Conservation (phyloP, 768 basidiomycete species). For the Calocera viscosa region DNA sequence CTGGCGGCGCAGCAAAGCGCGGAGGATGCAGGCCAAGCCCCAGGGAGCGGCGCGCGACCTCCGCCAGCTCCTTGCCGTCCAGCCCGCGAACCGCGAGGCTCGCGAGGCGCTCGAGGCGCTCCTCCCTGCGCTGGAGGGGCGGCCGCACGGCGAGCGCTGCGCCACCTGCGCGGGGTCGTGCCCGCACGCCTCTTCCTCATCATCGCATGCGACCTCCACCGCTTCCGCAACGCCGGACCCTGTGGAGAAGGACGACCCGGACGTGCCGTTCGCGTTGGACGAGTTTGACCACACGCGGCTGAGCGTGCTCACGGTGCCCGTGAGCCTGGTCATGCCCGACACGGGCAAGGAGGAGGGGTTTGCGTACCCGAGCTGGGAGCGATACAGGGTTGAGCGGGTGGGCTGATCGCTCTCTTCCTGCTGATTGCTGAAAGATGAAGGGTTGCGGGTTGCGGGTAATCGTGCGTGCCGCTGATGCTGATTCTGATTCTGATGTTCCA, state of each 20-base stretch:
- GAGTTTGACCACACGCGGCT: conserved; percentile 42
- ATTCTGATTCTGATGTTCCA: too few species aligned
- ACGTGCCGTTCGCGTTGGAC: conserved; percentile 42
- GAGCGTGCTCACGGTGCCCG: conserved; percentile 39
- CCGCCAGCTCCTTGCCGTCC: conserved; percentile 45
- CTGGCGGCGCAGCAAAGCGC: conserved; percentile 55
- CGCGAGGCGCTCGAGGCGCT: conserved; percentile 41
- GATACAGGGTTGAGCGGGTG: conserved; percentile 29
- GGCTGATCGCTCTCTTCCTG: background rate
- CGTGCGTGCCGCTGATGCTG: too few species aligned
- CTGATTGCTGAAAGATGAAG: too few species aligned
- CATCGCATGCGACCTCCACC: conserved; percentile 19
- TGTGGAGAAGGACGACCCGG: conserved; percentile 34
- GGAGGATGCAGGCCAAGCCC: conserved; percentile 43
- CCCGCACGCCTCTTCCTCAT: conserved; percentile 12
- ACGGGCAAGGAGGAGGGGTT: conserved; percentile 35
- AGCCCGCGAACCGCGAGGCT: conserved; percentile 54
- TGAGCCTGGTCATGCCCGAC: conserved; percentile 31
- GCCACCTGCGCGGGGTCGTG: background rate
- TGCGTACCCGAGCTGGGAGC: conserved; percentile 52
- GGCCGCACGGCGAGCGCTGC: background rate
- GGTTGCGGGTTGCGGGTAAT: too few species aligned
- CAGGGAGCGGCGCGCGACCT: conserved; percentile 56
- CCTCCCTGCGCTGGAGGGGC: conserved; percentile 18
- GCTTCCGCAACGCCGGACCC: conserved; percentile 27